Conservation (phyloP, 345 rosid species). For the Cardamine chenopodiifolia region DNA sequence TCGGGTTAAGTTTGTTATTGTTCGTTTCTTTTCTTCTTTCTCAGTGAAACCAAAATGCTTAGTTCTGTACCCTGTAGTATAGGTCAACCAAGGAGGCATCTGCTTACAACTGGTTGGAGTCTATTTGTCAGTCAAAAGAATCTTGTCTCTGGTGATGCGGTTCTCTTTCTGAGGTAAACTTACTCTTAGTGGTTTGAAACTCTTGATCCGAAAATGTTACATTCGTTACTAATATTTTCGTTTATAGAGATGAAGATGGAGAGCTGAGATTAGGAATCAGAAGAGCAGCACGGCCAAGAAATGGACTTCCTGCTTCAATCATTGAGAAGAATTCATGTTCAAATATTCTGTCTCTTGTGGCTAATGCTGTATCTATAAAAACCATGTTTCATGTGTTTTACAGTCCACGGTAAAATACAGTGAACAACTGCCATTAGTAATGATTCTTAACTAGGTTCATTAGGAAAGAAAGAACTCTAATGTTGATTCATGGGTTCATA, state of each 20-base stretch:
- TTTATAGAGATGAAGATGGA: constrained; percentile 70
- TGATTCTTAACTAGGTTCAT: constrained; percentile 1
- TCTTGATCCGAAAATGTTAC: background rate
- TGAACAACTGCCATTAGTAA: background rate
- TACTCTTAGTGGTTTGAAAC: constrained; percentile 16
- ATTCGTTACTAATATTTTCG: background rate
- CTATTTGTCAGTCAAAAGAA: constrained; percentile 87
- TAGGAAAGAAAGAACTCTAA: background rate
- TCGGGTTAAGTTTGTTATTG: constrained; percentile 13
- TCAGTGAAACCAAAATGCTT: constrained; percentile 5
- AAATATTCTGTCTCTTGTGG: constrained; percentile 60
- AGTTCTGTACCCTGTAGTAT: constrained; percentile 27
- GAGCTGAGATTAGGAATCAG: constrained; percentile 87
- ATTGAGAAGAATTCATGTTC: constrained; percentile 54
- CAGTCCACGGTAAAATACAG: constrained; percentile 73
- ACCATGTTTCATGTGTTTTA: constrained; percentile 74
- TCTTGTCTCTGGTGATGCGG: constrained; percentile 93
- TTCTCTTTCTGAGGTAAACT: constrained; percentile 79
- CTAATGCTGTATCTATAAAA: constrained; percentile 66
- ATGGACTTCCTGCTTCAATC: constrained; percentile 73
- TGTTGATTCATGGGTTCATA: constrained; percentile 25
- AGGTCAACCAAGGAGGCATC: constrained; percentile 99
- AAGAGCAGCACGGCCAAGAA: constrained; percentile 72
- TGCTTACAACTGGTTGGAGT: constrained; percentile 98
- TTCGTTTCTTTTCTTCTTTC: constrained; percentile 9